Evolutionary conservation across 495 filamentous ascomycete genomes (phyloP).

Genomic region (Haplographium delicatum): DNA sequence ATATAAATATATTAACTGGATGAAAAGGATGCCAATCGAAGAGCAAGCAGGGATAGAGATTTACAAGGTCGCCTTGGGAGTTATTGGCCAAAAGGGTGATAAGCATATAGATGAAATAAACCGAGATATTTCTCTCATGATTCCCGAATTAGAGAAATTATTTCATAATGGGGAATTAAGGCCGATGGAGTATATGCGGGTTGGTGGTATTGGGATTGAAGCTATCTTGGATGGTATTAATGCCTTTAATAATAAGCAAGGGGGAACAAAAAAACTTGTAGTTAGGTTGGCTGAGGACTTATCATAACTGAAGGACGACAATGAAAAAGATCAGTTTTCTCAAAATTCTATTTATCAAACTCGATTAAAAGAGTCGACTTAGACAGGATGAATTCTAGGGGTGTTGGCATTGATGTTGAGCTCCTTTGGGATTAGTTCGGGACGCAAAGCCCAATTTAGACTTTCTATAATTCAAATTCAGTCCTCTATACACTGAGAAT

Average conservation of each 20-base stretch:
- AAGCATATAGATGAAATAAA: conserved; percentile 5
- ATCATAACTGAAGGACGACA: no score
- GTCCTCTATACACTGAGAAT: no score
- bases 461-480: no score
- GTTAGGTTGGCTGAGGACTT: conserved; percentile 15
- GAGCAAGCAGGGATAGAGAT: conserved; percentile 14
- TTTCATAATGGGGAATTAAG: conserved; percentile 11
- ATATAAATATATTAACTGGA: not conserved
- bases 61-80: conserved; percentile 7
- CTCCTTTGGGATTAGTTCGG: no score
- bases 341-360: not conserved
- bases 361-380: no score
- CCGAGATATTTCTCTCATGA: conserved; percentile 9
- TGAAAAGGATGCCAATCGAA: conserved; percentile 11
- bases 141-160: conserved; percentile 13
- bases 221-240: conserved; percentile 15
- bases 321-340: not conserved
- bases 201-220: conserved; percentile 16
- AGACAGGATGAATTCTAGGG: no score
- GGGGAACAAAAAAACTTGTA: conserved; percentile 17
- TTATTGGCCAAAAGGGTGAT: conserved; percentile 11
- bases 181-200: conserved; percentile 19
- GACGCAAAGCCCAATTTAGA: no score
- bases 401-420: no score
- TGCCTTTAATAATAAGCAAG: conserved; percentile 10